Percentiles rank a stretch among this genome's conserved stretches.
These are phyloP conservation scores for Malassezia dermatis DNA, from an alignment of 1,284 basidiomycete species.

Conservation along the genomic window DNA sequence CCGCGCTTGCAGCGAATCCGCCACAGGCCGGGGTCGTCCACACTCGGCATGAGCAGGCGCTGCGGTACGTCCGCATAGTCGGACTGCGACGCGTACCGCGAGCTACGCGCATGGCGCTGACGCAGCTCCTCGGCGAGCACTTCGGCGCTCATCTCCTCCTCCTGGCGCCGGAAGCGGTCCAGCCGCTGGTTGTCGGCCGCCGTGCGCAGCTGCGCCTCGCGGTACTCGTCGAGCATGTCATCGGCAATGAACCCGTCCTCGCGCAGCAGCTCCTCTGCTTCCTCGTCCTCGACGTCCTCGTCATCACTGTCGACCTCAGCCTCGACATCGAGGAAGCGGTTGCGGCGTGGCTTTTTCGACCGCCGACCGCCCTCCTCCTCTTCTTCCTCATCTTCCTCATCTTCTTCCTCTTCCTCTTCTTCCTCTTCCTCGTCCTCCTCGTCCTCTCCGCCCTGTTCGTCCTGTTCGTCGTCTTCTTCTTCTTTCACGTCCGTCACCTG, in stretches of 20 bases:
- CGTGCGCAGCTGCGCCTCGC: constrained; percentile 54
- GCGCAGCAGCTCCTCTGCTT: constrained; percentile 42
- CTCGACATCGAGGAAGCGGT: constrained; percentile 86
- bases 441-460: constrained; percentile 25
- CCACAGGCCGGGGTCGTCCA: constrained; percentile 91
- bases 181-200: constrained; percentile 64
- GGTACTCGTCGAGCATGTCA: constrained; percentile 58
- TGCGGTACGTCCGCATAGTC: constrained; percentile 74
- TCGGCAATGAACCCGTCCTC: constrained; percentile 65
- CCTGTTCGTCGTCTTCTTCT: constrained; percentile 27
- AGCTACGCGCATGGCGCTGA: constrained; percentile 61
- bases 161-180: constrained; percentile 63
- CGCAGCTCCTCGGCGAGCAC: constrained; percentile 75
- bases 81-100: constrained; percentile 44
- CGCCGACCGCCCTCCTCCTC: constrained; percentile 22
- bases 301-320: constrained; percentile 67
- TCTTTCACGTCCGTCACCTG: constrained; percentile 19
- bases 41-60: constrained; percentile 88
- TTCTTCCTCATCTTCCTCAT: constrained; percentile 26
- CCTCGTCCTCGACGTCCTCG: constrained; percentile 46
- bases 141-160: constrained; percentile 72
- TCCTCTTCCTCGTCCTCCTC: constrained; percentile 40
- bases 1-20: constrained; percentile 89
- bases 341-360: constrained; percentile 47
- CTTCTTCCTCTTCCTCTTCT: constrained; percentile 34